phyloP scores from a whole-genome alignment of 495 filamentous ascomycete species.

The Apodospora peruviana region DNA sequence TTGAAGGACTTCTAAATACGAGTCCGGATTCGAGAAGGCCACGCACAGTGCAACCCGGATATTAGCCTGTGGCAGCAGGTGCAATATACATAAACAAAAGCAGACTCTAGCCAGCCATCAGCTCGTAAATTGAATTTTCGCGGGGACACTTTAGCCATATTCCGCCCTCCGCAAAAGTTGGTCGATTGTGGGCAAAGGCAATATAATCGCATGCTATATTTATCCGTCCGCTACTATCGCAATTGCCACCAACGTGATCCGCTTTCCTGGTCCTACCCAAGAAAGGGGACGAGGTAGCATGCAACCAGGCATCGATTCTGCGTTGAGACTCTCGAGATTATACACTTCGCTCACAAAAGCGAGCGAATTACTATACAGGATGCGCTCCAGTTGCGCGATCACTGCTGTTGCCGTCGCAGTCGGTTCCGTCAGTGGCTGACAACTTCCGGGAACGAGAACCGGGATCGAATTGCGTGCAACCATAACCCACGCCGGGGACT shows the following conservation, averaged over 20 bases:
- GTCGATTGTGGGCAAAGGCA: not conserved
- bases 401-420: not conserved
- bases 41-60: not conserved
- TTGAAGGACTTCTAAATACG: no score
- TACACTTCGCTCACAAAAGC: no score
- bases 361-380: no score
- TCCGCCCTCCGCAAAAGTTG: not conserved
- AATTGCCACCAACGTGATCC: not conserved
- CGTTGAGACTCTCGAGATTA: no score
- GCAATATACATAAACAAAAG: not conserved
- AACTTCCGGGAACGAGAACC: not conserved
- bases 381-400: not conserved
- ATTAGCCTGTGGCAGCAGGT: not conserved
- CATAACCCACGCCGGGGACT: no score
- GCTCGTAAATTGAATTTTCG: not conserved
- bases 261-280: constrained; percentile 1
- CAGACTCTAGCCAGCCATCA: not conserved
- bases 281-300: not conserved
- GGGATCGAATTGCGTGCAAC: not conserved
- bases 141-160: constrained; percentile 12
- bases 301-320: no score
- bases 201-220: constrained; percentile 14
- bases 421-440: not conserved
- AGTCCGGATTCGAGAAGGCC: no score
- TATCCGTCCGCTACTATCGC: constrained; percentile 3